phyloP scores from a whole-genome alignment of 2,329 filamentous ascomycete genomes.

The Tolypocladium capitatum region DNA sequence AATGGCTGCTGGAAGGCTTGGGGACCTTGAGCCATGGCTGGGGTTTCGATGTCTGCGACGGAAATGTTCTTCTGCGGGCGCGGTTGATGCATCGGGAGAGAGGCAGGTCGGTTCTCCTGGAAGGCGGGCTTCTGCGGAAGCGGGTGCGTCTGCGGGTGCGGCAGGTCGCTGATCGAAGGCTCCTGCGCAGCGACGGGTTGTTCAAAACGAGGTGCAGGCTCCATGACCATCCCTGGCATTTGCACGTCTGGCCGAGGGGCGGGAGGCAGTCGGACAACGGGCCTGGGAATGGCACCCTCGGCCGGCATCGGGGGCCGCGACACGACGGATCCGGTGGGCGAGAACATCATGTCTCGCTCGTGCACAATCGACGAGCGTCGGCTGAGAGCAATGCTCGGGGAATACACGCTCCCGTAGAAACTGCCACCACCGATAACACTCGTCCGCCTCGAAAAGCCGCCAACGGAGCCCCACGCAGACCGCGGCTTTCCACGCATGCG shows the following conservation, averaged over 20 bases:
- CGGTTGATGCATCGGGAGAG: conserved; percentile 78
- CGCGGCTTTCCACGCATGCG: conserved; percentile 56
- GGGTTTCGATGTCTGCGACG: conserved; percentile 82
- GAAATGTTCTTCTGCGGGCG: conserved; percentile 90
- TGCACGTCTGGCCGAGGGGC: conserved; percentile 23
- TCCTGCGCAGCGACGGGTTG: conserved; percentile 7
- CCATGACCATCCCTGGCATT: conserved; percentile 7
- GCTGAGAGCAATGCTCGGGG: conserved; percentile 78
- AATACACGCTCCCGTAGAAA: conserved; percentile 64
- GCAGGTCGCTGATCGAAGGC: conserved; percentile 35
- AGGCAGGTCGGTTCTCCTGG: conserved; percentile 38
- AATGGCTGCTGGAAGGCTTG: conserved; percentile 86
- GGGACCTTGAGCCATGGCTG: conserved; percentile 42
- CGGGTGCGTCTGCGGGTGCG: conserved; percentile 44
- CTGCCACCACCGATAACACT: conserved; percentile 63
- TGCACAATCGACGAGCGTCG: conserved; percentile 68
- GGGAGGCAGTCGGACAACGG: conserved; percentile 74
- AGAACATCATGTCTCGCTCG: conserved; percentile 59
- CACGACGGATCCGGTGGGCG: conserved; percentile 66
- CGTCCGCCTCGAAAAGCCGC: conserved; percentile 62
- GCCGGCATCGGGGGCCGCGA: conserved; percentile 50
- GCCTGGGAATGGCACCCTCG: conserved; percentile 45
- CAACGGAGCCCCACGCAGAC: conserved; percentile 55
- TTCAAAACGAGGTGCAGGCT: conserved; percentile 8
- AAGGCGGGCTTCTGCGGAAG: conserved; percentile 45